Percentiles rank a stretch among this genome's conserved stretches.
These are phyloP conservation scores for Trichoderma asperellum DNA, from an alignment of 2,329 filamentous ascomycete genomes.

Conservation along the genomic window DNA sequence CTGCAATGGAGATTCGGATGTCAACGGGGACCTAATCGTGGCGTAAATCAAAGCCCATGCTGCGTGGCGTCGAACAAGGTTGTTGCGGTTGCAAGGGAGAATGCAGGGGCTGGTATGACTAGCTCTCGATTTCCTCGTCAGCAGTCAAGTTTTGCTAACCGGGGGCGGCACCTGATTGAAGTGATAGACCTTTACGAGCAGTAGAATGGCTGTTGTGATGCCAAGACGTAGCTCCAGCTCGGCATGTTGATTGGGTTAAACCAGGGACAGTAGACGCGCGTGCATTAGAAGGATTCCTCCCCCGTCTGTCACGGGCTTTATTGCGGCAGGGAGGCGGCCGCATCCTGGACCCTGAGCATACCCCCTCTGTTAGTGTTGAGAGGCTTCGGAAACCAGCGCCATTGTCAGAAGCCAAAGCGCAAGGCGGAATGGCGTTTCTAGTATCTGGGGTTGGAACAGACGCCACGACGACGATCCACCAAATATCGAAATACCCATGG, in stretches of 20 bases:
- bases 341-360: conserved; percentile 27
- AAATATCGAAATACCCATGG: conserved; percentile 1
- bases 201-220: background rate
- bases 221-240: background rate
- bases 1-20: conserved; percentile 22
- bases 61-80: conserved; percentile 34
- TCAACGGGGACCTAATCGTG: conserved; percentile 25
- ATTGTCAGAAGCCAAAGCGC: conserved; percentile 31
- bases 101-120: conserved; percentile 17
- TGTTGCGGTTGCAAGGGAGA: conserved; percentile 20
- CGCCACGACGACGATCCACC: conserved; percentile 28
- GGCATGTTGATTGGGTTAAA: conserved; percentile 9
- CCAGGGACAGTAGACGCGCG: background rate
- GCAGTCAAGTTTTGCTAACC: conserved; percentile 10
- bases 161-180: background rate
- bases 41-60: conserved; percentile 27
- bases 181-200: background rate
- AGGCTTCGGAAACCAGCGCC: conserved; percentile 33
- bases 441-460: conserved; percentile 28
- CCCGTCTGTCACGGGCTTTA: conserved; percentile 10
- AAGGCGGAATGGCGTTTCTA: conserved; percentile 28
- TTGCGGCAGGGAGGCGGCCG: conserved; percentile 26
- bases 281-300: conserved; percentile 19
- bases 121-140: conserved; percentile 13
- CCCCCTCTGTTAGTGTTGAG: conserved; percentile 27